Evolutionary conservation across 106 monocot genomes (phyloP), one percentile per base, ranked within the genome.

Genomic region (Platanthera zijinensis): DNA sequence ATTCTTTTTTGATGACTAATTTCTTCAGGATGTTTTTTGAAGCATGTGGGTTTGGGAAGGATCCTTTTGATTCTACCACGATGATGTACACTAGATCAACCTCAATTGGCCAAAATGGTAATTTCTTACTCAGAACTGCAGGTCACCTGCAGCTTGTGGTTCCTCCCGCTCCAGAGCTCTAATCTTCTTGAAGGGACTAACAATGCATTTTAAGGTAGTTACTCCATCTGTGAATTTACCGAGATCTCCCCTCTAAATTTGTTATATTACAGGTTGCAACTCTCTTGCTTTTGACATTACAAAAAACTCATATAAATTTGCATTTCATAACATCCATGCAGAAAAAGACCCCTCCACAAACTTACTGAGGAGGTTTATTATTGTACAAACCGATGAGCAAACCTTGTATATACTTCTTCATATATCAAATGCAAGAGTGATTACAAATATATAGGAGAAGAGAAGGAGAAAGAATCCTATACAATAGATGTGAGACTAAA

Each of bases 21-120:
- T 74, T 71, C 73, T 78, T 74, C 79, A 94, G 97, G 82, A 83
- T 88, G 17, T 99, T 99, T 80, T 92, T 99, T 70, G 71, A 82
- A 79, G 87, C 94, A 66, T 99, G 97, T 76, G 89, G 89, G 62
- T 99, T 99, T 82, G 97, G 97, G 28, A 81, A 87, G 18, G 94
- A 99, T 82, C 78, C 73, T 69, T 52, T 99, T 6, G 97, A 91
- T n/a, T 89, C 94, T 28, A 92, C 89, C 30, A 99, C 94, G 51
- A 99, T 99, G 97, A 91, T 99, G 86, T 93, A 93, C 68, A 90
- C 87, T 0, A 71, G 79, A 54, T 52, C 80, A 32, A 48, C 80
- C 30, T 46, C 75, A 28, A 77, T 14, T 67, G 46, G 39, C 48
- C 22, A 45, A 11, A 78, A 86, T 30, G 78, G 78, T 78, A 48